phyloP scores from a whole-genome alignment of 2,329 filamentous ascomycete species.

The Coniochaeta ligniaria region DNA sequence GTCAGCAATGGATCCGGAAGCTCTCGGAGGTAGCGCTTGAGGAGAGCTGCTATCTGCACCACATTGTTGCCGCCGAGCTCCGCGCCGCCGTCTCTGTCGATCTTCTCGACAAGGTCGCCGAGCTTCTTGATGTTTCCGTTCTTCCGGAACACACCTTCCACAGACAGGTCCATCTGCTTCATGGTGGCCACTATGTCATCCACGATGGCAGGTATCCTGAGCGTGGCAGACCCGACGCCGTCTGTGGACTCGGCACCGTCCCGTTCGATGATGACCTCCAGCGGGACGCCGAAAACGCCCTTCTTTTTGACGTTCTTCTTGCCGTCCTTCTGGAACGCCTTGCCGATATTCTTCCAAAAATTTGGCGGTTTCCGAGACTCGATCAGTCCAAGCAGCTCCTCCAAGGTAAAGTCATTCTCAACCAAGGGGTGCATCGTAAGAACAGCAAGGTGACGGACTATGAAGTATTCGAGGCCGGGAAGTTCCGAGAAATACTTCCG shows the following conservation, averaged over 20 bases:
- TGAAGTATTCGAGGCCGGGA: slow-evolving; percentile 93
- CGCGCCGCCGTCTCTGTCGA: slow-evolving; percentile 78
- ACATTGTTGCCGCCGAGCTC: slow-evolving; percentile 85
- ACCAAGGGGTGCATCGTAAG: slow-evolving; percentile 90
- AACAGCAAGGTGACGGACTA: slow-evolving; percentile 90
- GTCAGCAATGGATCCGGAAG: slow-evolving; percentile 92
- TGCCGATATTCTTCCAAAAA: slow-evolving; percentile 97
- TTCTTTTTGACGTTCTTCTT: slow-evolving; percentile 78
- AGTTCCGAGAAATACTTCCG: slow-evolving; percentile 95
- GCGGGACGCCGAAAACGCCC: slow-evolving; percentile 82
- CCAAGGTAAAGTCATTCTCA: slow-evolving; percentile 84
- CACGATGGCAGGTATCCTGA: slow-evolving; percentile 89
- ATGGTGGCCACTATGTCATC: slow-evolving; percentile 91
- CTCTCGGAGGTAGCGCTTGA: slow-evolving; percentile 93
- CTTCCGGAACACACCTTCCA: slow-evolving; percentile 97
- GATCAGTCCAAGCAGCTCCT: slow-evolving; percentile 86
- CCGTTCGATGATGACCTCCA: slow-evolving; percentile 84
- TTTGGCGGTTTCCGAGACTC: slow-evolving; percentile 83
- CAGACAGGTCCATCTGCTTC: slow-evolving; percentile 98
- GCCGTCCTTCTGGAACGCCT: slow-evolving; percentile 86
- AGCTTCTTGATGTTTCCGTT: slow-evolving; percentile 97
- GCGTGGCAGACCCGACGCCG: slow-evolving; percentile 83
- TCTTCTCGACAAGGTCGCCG: slow-evolving; percentile 75
- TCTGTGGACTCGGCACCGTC: slow-evolving; percentile 97
- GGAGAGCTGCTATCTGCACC: slow-evolving; percentile 84